Conservation (phyloP, 1,284 basidiomycete species). For the Albatrellus sp. region DNA sequence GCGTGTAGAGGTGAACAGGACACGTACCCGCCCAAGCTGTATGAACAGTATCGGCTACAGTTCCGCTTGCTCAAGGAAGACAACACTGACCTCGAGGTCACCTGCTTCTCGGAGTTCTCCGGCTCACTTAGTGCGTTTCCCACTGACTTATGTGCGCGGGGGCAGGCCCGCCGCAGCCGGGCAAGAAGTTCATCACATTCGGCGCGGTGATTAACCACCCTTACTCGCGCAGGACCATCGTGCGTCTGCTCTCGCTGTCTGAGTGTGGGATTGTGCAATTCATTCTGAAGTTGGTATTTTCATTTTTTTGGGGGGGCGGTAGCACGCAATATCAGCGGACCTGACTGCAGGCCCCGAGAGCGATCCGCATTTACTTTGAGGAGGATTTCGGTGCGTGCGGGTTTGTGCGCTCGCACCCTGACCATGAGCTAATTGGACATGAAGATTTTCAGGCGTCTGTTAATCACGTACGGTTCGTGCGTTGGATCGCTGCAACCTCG, state of each 20-base stretch:
- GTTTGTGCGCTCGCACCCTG: neutral
- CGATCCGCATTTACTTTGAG: conserved; percentile 29
- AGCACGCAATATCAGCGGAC: conserved; percentile 23
- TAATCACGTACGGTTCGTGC: conserved; percentile 26
- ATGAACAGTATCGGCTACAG: conserved; percentile 10
- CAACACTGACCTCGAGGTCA: conserved; percentile 8
- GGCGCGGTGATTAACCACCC: conserved; percentile 10
- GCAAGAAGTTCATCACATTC: conserved; percentile 14
- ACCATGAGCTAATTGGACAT: neutral
- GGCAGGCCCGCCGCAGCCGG: conserved; percentile 9
- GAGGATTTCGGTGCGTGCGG: conserved; percentile 23
- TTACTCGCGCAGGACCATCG: conserved; percentile 25
- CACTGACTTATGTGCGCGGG: neutral
- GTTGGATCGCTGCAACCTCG: conserved; percentile 19
- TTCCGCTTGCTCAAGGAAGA: conserved; percentile 1
- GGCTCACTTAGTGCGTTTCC: conserved; percentile 9
- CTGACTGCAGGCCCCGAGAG: conserved; percentile 24
- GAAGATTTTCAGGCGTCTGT: conserved; percentile 21
- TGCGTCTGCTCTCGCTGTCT: conserved; percentile 8
- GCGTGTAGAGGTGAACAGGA: conserved; percentile 4
- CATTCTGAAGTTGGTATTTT: too few relatives aligned
- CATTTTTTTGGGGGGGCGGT: neutral
- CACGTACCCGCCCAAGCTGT: conserved; percentile 6
- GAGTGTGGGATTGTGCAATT: too few relatives aligned
- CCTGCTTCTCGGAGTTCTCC: conserved; percentile 12